Evolutionary conservation across 192 early-diverging fungal genomes (phyloP).

Genomic region (Coemansia sp.): DNA sequence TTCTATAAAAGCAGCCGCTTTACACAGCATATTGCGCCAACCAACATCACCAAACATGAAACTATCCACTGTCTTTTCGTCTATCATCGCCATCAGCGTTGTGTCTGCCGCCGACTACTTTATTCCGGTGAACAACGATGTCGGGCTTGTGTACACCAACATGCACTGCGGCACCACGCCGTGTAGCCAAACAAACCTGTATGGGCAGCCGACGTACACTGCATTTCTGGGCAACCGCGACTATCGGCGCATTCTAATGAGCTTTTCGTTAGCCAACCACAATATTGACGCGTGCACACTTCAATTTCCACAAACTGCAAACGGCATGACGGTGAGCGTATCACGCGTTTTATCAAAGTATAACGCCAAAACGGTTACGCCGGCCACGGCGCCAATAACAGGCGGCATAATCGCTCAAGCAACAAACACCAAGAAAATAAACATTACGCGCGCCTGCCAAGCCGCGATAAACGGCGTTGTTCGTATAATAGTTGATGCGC

Average conservation of each 20-base stretch:
- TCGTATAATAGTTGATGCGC: not conserved
- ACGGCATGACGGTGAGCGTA: not conserved
- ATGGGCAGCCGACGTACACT: constrained; percentile 17
- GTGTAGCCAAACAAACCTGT: constrained; percentile 25
- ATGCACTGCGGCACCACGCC: constrained; percentile 17
- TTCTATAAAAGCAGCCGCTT: too few relatives aligned
- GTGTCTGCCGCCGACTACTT: not conserved
- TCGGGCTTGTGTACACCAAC: constrained; percentile 27
- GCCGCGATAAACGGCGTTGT: not conserved
- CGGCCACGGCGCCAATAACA: not conserved
- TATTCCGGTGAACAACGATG: constrained; percentile 25
- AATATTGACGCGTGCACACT: not conserved
- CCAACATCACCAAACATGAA: not conserved
- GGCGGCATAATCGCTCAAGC: not conserved
- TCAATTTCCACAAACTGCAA: not conserved
- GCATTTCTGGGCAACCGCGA: constrained; percentile 33
- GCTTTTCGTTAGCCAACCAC: constrained; percentile 4
- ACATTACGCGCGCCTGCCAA: not conserved
- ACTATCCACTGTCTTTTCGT: not conserved
- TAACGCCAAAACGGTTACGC: not conserved
- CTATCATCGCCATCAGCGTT: not conserved
- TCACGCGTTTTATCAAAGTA: not conserved
- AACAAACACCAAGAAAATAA: not conserved
- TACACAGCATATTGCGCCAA: too few relatives aligned
- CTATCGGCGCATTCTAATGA: constrained; percentile 31